Evolutionary conservation across 2,329 filamentous ascomycete genomes (phyloP).

Genomic region (Cadophora luteo-olivacea): DNA sequence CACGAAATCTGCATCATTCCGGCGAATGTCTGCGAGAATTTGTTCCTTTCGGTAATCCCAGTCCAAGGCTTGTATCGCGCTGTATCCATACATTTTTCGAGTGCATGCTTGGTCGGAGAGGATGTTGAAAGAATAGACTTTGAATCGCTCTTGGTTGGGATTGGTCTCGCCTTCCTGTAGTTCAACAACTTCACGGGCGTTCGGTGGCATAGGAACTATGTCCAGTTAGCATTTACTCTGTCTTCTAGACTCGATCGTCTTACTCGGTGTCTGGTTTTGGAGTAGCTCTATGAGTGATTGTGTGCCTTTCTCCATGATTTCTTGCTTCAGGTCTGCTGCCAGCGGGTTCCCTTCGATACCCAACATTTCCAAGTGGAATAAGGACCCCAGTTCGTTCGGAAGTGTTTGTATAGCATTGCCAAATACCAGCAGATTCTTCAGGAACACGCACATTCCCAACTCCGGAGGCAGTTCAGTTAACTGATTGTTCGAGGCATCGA

Average conservation of each 20-base stretch:
- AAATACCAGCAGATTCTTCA: conserved; percentile 85
- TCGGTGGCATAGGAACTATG: conserved; percentile 77
- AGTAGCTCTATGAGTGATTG: conserved; percentile 83
- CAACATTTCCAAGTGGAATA: conserved; percentile 87
- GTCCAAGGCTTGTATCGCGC: conserved; percentile 77
- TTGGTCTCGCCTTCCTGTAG: conserved; percentile 69
- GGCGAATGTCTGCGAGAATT: conserved; percentile 82
- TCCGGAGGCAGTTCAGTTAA: conserved; percentile 83
- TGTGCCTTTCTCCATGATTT: conserved; percentile 87
- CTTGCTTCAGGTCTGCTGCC: conserved; percentile 76
- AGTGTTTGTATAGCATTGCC: conserved; percentile 87
- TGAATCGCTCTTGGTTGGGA: conserved; percentile 71
- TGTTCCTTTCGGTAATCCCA: conserved; percentile 88
- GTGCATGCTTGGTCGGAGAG: conserved; percentile 95
- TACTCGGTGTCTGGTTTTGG: conserved; percentile 85
- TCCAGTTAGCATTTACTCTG: conserved; percentile 20
- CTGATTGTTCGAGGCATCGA: conserved; percentile 91
- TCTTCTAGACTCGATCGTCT: conserved; percentile 45
- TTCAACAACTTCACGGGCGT: conserved; percentile 78
- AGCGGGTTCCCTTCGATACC: conserved; percentile 93
- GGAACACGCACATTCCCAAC: conserved; percentile 94
- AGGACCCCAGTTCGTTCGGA: conserved; percentile 85
- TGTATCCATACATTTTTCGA: conserved; percentile 85
- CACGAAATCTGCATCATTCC: conserved; percentile 84
- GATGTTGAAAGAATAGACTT: conserved; percentile 93